Evolutionary conservation across 768 basidiomycete species (phyloP).

Genomic region (Tylopilus felleus): DNA sequence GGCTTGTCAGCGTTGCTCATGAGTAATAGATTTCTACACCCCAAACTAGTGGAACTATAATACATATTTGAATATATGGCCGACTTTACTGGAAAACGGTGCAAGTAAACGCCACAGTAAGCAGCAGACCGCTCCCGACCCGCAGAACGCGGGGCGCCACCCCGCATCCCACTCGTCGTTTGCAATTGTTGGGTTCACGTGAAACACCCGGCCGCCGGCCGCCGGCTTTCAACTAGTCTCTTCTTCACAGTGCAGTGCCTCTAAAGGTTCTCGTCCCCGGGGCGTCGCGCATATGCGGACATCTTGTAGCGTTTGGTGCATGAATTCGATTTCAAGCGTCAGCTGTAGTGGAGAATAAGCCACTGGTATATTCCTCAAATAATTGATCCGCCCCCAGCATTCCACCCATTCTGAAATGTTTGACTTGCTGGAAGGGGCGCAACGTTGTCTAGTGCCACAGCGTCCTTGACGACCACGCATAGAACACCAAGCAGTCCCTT

Average conservation of each 20-base stretch:
- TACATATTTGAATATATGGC: too few species aligned
- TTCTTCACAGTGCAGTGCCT: slow-evolving; percentile 84
- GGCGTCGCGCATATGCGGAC: slow-evolving; percentile 83
- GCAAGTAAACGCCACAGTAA: too few species aligned
- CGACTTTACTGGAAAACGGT: too few species aligned
- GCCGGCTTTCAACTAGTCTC: slow-evolving; percentile 80
- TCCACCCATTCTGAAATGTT: slow-evolving; percentile 94
- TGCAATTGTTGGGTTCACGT: slow-evolving; percentile 54
- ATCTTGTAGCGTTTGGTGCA: slow-evolving; percentile 97
- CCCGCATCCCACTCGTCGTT: slow-evolving; percentile 14
- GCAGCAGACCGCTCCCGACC: slow-evolving; percentile 19
- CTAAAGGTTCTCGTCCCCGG: slow-evolving; percentile 85
- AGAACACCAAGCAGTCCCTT: slow-evolving; percentile 80
- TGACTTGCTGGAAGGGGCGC: slow-evolving; percentile 82
- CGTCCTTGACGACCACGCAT: slow-evolving; percentile 73
- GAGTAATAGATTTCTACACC: too few species aligned
- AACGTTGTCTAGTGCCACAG: slow-evolving; percentile 84
- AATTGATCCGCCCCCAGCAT: slow-evolving; percentile 74
- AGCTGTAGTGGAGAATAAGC: slow-evolving; percentile 53
- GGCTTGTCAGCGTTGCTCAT: slow-evolving; percentile 4
- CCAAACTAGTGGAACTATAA: too few species aligned
- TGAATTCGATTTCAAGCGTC: slow-evolving; percentile 97
- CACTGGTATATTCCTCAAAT: not conserved
- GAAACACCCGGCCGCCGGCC: slow-evolving; percentile 95
- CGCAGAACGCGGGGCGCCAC: slow-evolving; percentile 12